Percentiles rank a stretch among this genome's conserved stretches.
phyloP scores from a whole-genome alignment of 306 rosid genomes.

The Medicago arabica region DNA sequence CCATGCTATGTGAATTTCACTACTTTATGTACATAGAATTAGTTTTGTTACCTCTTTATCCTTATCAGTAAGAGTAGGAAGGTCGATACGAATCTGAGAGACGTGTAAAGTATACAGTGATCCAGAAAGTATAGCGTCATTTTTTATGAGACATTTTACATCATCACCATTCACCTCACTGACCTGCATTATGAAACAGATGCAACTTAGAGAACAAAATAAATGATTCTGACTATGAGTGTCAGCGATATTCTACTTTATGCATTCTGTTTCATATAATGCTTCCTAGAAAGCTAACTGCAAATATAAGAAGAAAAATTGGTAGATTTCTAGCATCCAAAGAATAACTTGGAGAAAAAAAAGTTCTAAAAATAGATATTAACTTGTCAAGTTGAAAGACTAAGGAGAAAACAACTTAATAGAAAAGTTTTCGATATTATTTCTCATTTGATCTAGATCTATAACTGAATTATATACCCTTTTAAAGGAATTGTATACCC shows the following conservation, averaged over 20 bases:
- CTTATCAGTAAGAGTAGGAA: conserved; percentile 80
- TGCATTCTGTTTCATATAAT: background rate
- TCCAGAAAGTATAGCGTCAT: conserved; percentile 89
- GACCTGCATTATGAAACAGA: conserved; percentile 61
- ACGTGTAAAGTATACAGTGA: conserved; percentile 89
- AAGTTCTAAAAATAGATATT: background rate
- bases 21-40: conserved; percentile 16
- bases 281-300: background rate
- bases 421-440: no score
- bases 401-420: no score
- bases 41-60: conserved; percentile 77
- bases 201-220: background rate
- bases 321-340: conserved; percentile 8
- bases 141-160: conserved; percentile 78
- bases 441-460: no score
- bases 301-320: no score
- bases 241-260: background rate
- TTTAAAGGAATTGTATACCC: no score
- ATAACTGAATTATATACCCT: no score
- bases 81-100: conserved; percentile 84
- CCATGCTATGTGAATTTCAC: background rate
- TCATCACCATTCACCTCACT: conserved; percentile 75
- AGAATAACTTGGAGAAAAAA: background rate
- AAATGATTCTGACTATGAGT: no score
- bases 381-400: conserved; percentile 1